Percentiles rank a stretch among this genome's conserved stretches.
Evolutionary conservation across 2,329 filamentous ascomycete species (phyloP).

Genomic region (Didymella sp.): DNA sequence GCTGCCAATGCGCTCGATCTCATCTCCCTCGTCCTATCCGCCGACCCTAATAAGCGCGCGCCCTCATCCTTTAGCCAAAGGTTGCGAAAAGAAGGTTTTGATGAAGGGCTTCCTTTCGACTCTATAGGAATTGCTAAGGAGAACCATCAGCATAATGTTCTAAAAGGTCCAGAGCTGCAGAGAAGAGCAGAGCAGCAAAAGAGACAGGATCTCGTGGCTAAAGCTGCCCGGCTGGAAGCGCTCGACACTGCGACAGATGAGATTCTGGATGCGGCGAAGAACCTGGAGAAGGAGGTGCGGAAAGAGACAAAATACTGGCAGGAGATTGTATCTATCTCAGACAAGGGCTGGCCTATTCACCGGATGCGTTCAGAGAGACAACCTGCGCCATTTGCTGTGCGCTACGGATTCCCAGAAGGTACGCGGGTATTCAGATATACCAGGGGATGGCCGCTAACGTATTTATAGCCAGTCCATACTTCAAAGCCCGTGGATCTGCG

Average conservation of each 20-base stretch:
- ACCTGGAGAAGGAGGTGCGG: constrained; percentile 77
- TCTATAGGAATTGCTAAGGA: constrained; percentile 41
- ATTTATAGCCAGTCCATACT: constrained; percentile 59
- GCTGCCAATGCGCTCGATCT: constrained; percentile 45
- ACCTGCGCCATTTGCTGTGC: constrained; percentile 80
- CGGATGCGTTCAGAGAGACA: constrained; percentile 55
- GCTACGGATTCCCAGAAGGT: constrained; percentile 87
- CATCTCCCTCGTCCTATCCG: constrained; percentile 41
- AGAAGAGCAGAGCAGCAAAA: constrained; percentile 44
- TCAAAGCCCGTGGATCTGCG: constrained; percentile 76
- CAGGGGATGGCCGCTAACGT: neutral
- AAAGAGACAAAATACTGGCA: constrained; percentile 89
- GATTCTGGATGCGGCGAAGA: constrained; percentile 72
- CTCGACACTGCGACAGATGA: constrained; percentile 77
- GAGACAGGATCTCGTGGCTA: constrained; percentile 59
- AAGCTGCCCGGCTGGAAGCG: constrained; percentile 79
- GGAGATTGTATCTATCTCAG: constrained; percentile 79
- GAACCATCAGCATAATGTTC: constrained; percentile 27
- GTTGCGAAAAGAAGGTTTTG: constrained; percentile 35
- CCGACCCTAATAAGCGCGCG: constrained; percentile 37
- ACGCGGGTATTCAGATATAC: constrained; percentile 23
- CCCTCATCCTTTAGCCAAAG: constrained; percentile 38
- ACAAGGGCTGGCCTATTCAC: constrained; percentile 81
- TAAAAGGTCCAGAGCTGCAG: constrained; percentile 28
- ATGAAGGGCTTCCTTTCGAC: constrained; percentile 47